Base-by-base conservation (phyloP, 2,329 filamentous ascomycete species). In the Bipolaris victoriae region DNA sequence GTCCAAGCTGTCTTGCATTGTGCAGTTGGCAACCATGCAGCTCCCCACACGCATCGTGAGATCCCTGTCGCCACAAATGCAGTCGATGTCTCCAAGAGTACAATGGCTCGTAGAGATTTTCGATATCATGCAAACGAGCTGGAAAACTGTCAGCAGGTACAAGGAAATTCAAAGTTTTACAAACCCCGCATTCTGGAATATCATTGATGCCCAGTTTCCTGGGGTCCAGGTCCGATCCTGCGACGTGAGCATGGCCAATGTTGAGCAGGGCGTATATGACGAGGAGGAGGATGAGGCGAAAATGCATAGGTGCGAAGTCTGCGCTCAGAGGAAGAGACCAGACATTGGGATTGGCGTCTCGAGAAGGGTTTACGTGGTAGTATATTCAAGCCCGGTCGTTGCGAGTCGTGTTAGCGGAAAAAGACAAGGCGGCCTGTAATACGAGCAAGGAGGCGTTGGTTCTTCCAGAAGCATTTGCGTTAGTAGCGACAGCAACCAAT, bases 21-120 rank as follows among this genome's bases (percentile, higher is more conserved):
- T 69, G 46, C 66, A 70, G 26, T 69, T 70, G 16, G 51, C 49
- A 11, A 68, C 55, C 60, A 69, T 57, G 10, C 67, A 70, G 33
- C 49, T 56, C 20, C 57, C 40, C 7, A 59, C 10, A 1, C 22
- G 41, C 15, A 53, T 40, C 20, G 49, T 41, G 15, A 70, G 48
- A 3, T 55, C 31, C 3, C 44, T 26, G 18, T 58, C 57, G 9
- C 49, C 22, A 44, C 67, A 70, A 31, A 64, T 60, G 36, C 67
- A 70, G 3, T 41, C 26, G n/a, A 39, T 50, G 48, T 70, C 63
- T 16, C 29, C 43, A n/a, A 68, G 24, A n/a, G 48, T 18, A 40
- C 66, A 70, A 9, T 57, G 59, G 31, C 41, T 63, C 7, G 39
- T 16, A 1, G 67, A 63, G 3, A 67, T 22, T 4, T 49, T 46